A percentile compares a stretch with the other conserved stretches of the same genome.
phyloP scores from a whole-genome alignment of 2,329 filamentous ascomycete species.

The Chaetomium sp. region DNA sequence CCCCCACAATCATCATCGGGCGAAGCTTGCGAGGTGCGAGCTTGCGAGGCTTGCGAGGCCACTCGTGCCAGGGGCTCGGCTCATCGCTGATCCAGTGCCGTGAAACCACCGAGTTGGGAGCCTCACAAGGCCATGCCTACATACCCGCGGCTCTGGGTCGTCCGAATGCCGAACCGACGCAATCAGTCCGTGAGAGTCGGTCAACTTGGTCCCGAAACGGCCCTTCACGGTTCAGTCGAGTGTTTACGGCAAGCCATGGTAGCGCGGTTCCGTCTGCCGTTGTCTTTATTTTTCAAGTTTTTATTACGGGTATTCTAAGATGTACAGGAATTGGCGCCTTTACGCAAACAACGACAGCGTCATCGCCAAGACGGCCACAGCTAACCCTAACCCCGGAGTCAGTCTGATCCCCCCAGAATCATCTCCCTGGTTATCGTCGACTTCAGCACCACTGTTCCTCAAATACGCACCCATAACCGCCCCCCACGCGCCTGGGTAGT shows the following conservation, averaged over 20 bases:
- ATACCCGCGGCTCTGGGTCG: not conserved
- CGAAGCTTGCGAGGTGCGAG: too few relatives aligned
- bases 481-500: slow-evolving; percentile 26
- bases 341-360: not conserved
- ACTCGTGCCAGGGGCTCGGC: too few relatives aligned
- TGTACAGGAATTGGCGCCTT: not conserved
- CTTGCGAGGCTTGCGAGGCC: too few relatives aligned
- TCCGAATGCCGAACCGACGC: not conserved
- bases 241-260: too few relatives aligned
- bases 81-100: too few relatives aligned
- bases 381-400: not conserved
- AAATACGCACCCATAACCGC: slow-evolving; percentile 29
- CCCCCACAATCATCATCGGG: too few relatives aligned
- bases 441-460: slow-evolving; percentile 7
- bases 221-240: too few relatives aligned
- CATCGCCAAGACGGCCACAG: not conserved
- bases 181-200: not conserved
- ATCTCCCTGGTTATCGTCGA: not conserved
- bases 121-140: not conserved
- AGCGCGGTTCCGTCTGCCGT: too few relatives aligned
- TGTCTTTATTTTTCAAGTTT: too few relatives aligned
- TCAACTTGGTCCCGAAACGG: not conserved
- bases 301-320: too few relatives aligned
- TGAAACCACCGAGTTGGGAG: not conserved
- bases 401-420: not conserved